Percentiles rank a stretch among this genome's conserved stretches.
Conservation (phyloP, 2,329 filamentous ascomycete genomes). For the Colletotrichum falcatum region DNA sequence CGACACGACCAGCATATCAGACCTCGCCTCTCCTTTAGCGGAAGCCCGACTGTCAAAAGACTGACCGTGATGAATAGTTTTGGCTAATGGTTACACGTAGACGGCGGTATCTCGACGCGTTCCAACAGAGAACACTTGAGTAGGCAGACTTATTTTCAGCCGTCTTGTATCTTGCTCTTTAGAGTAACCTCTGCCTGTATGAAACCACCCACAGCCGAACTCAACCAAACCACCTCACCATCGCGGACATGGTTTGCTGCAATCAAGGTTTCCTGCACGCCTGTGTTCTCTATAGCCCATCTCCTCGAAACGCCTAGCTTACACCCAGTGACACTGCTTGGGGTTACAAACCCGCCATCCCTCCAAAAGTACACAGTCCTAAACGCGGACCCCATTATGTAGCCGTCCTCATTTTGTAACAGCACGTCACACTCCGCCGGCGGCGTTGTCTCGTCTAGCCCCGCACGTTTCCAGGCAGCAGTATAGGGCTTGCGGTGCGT, state of each 20-base stretch:
- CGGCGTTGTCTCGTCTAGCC: not conserved
- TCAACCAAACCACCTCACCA: conserved; percentile 8
- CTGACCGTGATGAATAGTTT: too few relatives aligned
- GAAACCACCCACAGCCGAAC: conserved; percentile 3
- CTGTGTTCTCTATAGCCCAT: not conserved
- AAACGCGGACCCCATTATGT: conserved; percentile 3
- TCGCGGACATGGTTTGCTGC: not conserved
- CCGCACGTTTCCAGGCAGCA: conserved; percentile 4
- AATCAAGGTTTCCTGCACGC: conserved; percentile 2
- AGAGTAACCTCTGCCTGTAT: not conserved
- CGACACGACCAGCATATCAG: too few relatives aligned
- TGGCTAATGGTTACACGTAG: too few relatives aligned
- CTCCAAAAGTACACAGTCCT: conserved; percentile 16
- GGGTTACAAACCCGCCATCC: not conserved
- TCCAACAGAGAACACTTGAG: too few relatives aligned
- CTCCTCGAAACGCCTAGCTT: conserved; percentile 13
- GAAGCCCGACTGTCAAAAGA: too few relatives aligned
- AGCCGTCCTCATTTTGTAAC: not conserved
- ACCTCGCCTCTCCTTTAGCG: too few relatives aligned
- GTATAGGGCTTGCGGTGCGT: not conserved
- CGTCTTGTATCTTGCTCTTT: not conserved
- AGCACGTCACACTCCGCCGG: not conserved
- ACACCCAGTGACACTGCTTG: not conserved
- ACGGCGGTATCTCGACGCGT: too few relatives aligned
- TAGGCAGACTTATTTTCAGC: too few relatives aligned